A percentile compares a stretch with the other conserved stretches of the same genome.
These are phyloP conservation scores for Plasmopara muralis DNA, from an alignment of 352 stramenopile genomes.

Conservation along the genomic window DNA sequence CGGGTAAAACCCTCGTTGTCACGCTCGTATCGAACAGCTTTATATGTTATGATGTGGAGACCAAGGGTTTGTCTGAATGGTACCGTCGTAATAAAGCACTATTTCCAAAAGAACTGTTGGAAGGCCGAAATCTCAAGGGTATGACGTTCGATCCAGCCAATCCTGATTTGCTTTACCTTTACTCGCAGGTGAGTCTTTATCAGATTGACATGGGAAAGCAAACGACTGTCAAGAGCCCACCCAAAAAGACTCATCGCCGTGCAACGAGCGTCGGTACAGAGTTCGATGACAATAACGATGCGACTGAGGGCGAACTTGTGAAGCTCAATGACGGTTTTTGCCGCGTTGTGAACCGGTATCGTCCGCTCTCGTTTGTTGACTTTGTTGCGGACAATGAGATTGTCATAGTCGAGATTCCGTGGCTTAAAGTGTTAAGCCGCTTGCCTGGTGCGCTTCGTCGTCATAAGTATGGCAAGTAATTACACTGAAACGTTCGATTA, in stretches of 20 bases:
- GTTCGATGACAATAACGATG: slow-evolving; percentile 44
- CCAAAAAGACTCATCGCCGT: slow-evolving; percentile 41
- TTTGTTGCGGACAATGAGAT: slow-evolving; percentile 73
- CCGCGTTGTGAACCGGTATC: slow-evolving; percentile 75
- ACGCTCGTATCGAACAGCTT: slow-evolving; percentile 82
- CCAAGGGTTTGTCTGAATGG: slow-evolving; percentile 67
- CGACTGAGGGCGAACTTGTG: slow-evolving; percentile 52
- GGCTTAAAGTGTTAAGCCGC: slow-evolving; percentile 80
- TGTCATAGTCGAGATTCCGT: slow-evolving; percentile 77
- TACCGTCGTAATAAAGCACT: slow-evolving; percentile 61
- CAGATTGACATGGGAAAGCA: slow-evolving; percentile 74
- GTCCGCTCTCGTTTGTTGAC: slow-evolving; percentile 78
- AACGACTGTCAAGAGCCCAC: slow-evolving; percentile 19
- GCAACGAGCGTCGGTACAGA: slow-evolving; percentile 55
- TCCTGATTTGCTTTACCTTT: slow-evolving; percentile 70
- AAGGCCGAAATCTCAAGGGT: slow-evolving; percentile 70
- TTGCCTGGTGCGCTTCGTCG: slow-evolving; percentile 72
- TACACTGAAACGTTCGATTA: slow-evolving; percentile 25
- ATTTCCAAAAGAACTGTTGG: slow-evolving; percentile 69
- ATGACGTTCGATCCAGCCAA: slow-evolving; percentile 74
- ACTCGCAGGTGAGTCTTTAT: slow-evolving; percentile 74
- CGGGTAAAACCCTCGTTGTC: slow-evolving; percentile 66
- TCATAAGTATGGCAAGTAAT: slow-evolving; percentile 86
- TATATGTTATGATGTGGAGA: slow-evolving; percentile 80
- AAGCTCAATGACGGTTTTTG: slow-evolving; percentile 63